These are phyloP conservation scores for Avena sativa DNA, from an alignment of 176 grass and related monocot species.

Conservation along the genomic window DNA sequence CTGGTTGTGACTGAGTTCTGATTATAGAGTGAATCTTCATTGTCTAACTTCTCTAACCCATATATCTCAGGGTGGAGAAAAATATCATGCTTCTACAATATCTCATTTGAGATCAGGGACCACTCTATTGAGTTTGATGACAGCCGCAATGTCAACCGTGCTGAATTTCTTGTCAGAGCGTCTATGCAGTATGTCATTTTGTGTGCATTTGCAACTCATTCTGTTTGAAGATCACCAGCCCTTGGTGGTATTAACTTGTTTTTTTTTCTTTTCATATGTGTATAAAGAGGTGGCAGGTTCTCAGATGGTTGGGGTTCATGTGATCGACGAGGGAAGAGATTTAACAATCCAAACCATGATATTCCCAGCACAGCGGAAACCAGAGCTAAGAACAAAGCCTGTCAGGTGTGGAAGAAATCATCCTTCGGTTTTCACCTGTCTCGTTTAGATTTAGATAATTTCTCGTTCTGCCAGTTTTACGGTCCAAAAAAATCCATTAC, in stretches of 20 bases:
- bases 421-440: background rate
- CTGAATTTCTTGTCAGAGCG: slow-evolving; percentile 85
- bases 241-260: slow-evolving; percentile 17
- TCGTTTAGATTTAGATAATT: background rate
- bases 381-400: slow-evolving; percentile 96
- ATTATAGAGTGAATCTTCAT: slow-evolving; percentile 17
- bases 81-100: slow-evolving; percentile 89
- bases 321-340: slow-evolving; percentile 74
- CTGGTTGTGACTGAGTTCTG: background rate
- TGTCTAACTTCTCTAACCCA: slow-evolving; percentile 14
- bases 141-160: slow-evolving; percentile 73
- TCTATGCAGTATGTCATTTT: slow-evolving; percentile 69
- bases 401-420: slow-evolving; percentile 56
- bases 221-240: slow-evolving; percentile 9
- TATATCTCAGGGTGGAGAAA: slow-evolving; percentile 81
- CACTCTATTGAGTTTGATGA: slow-evolving; percentile 86
- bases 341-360: slow-evolving; percentile 88
- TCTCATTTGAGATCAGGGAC: slow-evolving; percentile 92
- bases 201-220: slow-evolving; percentile 21
- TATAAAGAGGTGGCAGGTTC: slow-evolving; percentile 78
- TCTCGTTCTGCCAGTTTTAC: background rate
- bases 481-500: background rate
- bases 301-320: slow-evolving; percentile 91
- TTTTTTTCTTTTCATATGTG: background rate
- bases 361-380: slow-evolving; percentile 98